Conservation (phyloP, 805 yeast genomes). For the Wickerhamomyces strasburgensis region DNA sequence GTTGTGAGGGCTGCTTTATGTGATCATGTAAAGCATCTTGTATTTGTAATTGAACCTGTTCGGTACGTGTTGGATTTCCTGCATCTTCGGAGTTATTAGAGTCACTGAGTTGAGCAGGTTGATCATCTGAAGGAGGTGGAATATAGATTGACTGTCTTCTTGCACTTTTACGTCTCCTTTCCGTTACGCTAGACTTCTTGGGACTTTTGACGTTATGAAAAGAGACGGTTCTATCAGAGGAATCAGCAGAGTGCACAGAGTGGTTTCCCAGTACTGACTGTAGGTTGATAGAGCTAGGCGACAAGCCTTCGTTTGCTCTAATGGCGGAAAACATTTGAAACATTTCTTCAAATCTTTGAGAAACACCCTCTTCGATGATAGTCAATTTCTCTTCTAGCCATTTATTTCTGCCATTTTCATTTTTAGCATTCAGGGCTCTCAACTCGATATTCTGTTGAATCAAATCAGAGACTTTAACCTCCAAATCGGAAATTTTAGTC, state of each 20-base stretch:
- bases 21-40: too few species aligned
- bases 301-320: conserved; percentile 37
- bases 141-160: conserved; percentile 38
- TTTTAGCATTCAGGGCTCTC: conserved; percentile 32
- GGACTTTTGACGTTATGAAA: conserved; percentile 23
- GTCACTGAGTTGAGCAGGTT: not conserved
- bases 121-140: conserved; percentile 18
- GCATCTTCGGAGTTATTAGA: too few species aligned
- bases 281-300: conserved; percentile 11
- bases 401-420: conserved; percentile 27
- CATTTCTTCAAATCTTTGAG: conserved; percentile 41
- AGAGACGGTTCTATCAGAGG: conserved; percentile 23
- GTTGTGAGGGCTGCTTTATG: too few species aligned
- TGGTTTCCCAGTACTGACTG: conserved; percentile 5
- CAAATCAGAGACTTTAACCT: conserved; percentile 43
- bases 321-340: conserved; percentile 37
- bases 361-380: conserved; percentile 37
- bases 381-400: conserved; percentile 34
- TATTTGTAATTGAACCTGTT: not conserved
- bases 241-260: conserved; percentile 7
- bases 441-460: conserved; percentile 45
- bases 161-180: conserved; percentile 33
- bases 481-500: conserved; percentile 48
- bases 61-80: too few species aligned
- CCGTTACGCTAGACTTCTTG: conserved; percentile 17